Conservation (phyloP, 768 basidiomycete species). For the Pleurotus sapidus region DNA sequence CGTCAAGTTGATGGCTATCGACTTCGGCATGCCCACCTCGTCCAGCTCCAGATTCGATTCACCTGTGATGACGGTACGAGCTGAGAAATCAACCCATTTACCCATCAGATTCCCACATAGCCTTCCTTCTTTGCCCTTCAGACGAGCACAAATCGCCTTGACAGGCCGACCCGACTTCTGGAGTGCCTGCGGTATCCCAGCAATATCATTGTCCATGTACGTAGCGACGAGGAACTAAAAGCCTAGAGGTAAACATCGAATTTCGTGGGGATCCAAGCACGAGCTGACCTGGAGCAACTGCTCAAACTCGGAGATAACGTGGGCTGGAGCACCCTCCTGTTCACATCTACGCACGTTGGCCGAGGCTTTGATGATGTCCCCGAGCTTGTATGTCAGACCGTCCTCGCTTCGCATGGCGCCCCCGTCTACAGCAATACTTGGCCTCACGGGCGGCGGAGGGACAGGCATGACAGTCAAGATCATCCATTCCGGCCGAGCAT, state of each 20-base stretch:
- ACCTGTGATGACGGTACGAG: constrained; percentile 98
- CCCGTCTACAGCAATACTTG: constrained; percentile 96
- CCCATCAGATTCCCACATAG: constrained; percentile 99
- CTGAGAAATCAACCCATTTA: constrained; percentile 98
- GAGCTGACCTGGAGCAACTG: constrained; percentile 83
- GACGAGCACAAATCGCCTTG: constrained; percentile 95
- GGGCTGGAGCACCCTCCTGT: constrained; percentile 94
- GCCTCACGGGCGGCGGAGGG: constrained; percentile 96
- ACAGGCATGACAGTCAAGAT: constrained; percentile 97
- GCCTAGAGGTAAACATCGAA: constrained; percentile 8
- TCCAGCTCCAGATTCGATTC: constrained; percentile 97
- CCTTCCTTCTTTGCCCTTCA: constrained; percentile 99
- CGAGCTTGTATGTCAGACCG: constrained; percentile 96
- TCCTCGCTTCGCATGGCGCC: constrained; percentile 97
- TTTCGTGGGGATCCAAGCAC: neutral
- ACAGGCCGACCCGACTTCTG: constrained; percentile 98
- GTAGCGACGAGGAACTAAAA: constrained; percentile 95
- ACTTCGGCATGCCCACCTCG: constrained; percentile 93
- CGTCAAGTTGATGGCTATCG: constrained; percentile 97
- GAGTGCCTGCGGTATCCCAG: constrained; percentile 94
- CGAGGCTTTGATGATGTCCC: constrained; percentile 94
- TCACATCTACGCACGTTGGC: constrained; percentile 90
- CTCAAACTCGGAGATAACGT: constrained; percentile 94
- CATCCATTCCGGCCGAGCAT: constrained; percentile 99
- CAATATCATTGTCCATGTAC: constrained; percentile 99